These are phyloP conservation scores for Cladosporium austrohemisphaericum DNA, from an alignment of 2,329 filamentous ascomycete genomes.

Conservation along the genomic window DNA sequence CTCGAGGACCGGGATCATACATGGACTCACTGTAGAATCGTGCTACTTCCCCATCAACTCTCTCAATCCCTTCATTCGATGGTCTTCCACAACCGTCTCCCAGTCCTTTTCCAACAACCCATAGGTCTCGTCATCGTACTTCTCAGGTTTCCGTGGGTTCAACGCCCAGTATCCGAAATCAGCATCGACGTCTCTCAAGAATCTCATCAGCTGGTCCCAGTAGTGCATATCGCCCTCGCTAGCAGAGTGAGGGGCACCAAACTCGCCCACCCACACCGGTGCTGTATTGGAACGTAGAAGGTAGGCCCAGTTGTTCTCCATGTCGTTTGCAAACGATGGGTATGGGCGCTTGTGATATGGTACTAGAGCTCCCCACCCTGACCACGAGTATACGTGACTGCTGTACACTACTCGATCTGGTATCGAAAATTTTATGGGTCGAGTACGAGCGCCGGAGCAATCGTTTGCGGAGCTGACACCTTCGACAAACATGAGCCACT, in stretches of 20 bases:
- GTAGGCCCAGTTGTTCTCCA: slow-evolving; percentile 65
- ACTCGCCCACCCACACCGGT: slow-evolving; percentile 67
- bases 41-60: slow-evolving; percentile 21
- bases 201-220: slow-evolving; percentile 61
- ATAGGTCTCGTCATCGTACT: slow-evolving; percentile 58
- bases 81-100: slow-evolving; percentile 43
- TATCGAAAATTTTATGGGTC: slow-evolving; percentile 57
- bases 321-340: slow-evolving; percentile 58
- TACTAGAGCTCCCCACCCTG: slow-evolving; percentile 58
- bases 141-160: slow-evolving; percentile 61
- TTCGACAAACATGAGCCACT: slow-evolving; percentile 67
- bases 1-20: too few species aligned
- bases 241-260: slow-evolving; percentile 56
- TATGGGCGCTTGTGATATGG: slow-evolving; percentile 60
- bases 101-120: slow-evolving; percentile 61
- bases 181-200: slow-evolving; percentile 55
- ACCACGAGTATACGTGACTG: slow-evolving; percentile 67
- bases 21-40: neutral
- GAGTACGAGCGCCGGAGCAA: slow-evolving; percentile 51
- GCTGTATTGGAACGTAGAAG: slow-evolving; percentile 54
- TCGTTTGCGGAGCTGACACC: slow-evolving; percentile 66
- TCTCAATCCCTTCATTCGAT: slow-evolving; percentile 22
- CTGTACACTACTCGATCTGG: slow-evolving; percentile 61
- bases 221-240: slow-evolving; percentile 59
- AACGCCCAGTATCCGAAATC: slow-evolving; percentile 63